Evolutionary conservation across 345 rosid genomes (phyloP).

Genomic region (Ceriops zippeliana): DNA sequence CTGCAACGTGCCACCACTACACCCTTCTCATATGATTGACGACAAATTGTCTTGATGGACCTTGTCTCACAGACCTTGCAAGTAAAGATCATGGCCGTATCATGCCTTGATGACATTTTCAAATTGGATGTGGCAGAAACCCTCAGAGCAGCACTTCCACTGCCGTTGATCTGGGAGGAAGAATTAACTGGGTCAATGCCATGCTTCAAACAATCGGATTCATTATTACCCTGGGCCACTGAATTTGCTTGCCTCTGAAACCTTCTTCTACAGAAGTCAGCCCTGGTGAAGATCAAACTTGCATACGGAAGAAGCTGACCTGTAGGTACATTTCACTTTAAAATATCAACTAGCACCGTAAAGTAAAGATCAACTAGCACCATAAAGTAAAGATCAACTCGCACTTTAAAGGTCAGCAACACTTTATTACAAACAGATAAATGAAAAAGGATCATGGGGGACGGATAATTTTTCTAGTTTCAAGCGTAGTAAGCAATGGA

Average conservation of each 20-base stretch:
- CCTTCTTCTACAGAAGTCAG: constrained; percentile 29
- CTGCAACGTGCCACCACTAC: constrained; percentile 79
- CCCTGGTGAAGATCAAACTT: constrained; percentile 38
- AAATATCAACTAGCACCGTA: too few species aligned
- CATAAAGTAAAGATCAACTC: neutral
- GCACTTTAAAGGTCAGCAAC: neutral
- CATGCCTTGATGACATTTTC: constrained; percentile 70
- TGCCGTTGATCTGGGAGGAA: constrained; percentile 12
- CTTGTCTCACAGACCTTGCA: constrained; percentile 91
- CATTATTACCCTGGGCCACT: constrained; percentile 21
- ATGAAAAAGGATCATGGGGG: neutral
- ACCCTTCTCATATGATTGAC: constrained; percentile 78
- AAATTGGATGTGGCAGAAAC: constrained; percentile 42
- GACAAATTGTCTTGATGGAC: constrained; percentile 63
- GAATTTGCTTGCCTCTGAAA: constrained; percentile 37
- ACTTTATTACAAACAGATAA: neutral
- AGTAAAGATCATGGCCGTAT: constrained; percentile 80
- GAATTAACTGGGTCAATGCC: constrained; percentile 19
- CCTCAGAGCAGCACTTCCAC: constrained; percentile 33
- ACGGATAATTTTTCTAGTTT: neutral
- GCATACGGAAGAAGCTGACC: constrained; percentile 29
- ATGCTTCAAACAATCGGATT: constrained; percentile 20
- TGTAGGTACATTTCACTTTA: constrained; percentile 11
- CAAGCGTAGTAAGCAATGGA: neutral
- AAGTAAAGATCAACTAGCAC: neutral